Evolutionary conservation across 148 eudicot genomes (phyloP).

Genomic region (Rhododendron ovatum): DNA sequence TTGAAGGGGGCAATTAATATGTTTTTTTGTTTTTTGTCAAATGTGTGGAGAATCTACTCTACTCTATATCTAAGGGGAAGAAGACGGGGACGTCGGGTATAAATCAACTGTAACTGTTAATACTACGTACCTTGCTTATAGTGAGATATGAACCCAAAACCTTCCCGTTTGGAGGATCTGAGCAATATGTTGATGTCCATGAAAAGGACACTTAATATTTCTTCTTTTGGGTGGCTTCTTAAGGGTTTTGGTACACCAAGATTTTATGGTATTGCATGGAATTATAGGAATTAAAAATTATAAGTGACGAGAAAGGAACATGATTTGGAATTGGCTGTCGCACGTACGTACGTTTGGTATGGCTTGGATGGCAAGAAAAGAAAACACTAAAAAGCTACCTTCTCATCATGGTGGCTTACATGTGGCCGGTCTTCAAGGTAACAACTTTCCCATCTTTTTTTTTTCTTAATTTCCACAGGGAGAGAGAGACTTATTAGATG

Average conservation of each 20-base stretch:
- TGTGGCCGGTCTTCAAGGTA: slow-evolving; percentile 9
- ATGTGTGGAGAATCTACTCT: too few species aligned
- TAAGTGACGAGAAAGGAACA: not conserved
- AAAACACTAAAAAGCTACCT: not conserved
- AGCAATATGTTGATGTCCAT: not conserved
- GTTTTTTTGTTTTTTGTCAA: not conserved
- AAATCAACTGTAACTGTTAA: too few species aligned
- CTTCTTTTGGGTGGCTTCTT: not conserved
- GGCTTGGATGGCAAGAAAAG: slow-evolving; percentile 20
- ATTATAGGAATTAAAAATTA: not conserved
- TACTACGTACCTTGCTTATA: too few species aligned
- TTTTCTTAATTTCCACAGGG: not conserved
- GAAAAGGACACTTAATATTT: not conserved
- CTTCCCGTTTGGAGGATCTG: too few species aligned
- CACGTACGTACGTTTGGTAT: slow-evolving; percentile 9
- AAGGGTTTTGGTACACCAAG: not conserved
- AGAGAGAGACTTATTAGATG: not conserved
- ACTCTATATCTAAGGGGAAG: too few species aligned
- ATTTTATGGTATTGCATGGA: not conserved
- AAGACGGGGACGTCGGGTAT: too few species aligned
- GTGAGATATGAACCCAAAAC: too few species aligned
- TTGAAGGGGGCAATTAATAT: too few species aligned
- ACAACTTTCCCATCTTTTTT: not conserved
- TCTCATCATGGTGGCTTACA: slow-evolving; percentile 19
- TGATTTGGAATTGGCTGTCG: slow-evolving; percentile 11